Conservation (phyloP, 108 stramenopile genomes). For the Fistulifera solaris region DNA sequence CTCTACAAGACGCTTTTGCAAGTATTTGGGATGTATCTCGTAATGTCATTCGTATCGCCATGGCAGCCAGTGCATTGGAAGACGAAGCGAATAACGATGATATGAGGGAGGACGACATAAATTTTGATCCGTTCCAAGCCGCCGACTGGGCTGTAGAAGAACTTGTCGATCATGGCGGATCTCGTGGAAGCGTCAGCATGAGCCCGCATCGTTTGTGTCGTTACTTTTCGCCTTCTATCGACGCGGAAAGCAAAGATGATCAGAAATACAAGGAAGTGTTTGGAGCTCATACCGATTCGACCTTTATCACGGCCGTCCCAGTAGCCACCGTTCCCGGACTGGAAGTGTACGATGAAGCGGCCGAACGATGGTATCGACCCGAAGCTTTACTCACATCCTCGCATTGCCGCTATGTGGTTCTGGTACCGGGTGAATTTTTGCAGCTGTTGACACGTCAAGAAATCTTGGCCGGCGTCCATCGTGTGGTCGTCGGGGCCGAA, state of each 20-base stretch:
- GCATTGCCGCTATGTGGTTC: conserved; percentile 54
- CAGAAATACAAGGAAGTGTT: conserved; percentile 46
- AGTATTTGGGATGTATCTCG: conserved; percentile 50
- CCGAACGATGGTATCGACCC: conserved; percentile 70
- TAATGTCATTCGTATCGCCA: conserved; percentile 64
- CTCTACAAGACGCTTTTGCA: conserved; percentile 41
- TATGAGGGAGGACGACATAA: no score
- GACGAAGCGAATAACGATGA: conserved; percentile 22
- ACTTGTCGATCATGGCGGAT: no score
- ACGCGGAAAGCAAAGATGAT: neutral
- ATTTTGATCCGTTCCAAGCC: no score
- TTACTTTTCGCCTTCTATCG: conserved; percentile 18
- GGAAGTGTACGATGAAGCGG: conserved; percentile 74
- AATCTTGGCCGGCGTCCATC: conserved; percentile 66
- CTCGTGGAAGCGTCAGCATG: conserved; percentile 43
- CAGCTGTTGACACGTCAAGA: conserved; percentile 68
- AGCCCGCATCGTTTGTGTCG: conserved; percentile 70
- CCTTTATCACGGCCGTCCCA: conserved; percentile 67
- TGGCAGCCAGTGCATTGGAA: conserved; percentile 52
- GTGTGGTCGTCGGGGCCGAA: conserved; percentile 49
- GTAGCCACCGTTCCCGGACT: conserved; percentile 66
- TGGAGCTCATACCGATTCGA: conserved; percentile 72
- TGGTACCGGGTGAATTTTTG: conserved; percentile 74
- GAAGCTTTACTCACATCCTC: conserved; percentile 28
- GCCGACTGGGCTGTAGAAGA: no score